phyloP scores from a whole-genome alignment of 495 filamentous ascomycete genomes.

The Neurospora sublineolata region DNA sequence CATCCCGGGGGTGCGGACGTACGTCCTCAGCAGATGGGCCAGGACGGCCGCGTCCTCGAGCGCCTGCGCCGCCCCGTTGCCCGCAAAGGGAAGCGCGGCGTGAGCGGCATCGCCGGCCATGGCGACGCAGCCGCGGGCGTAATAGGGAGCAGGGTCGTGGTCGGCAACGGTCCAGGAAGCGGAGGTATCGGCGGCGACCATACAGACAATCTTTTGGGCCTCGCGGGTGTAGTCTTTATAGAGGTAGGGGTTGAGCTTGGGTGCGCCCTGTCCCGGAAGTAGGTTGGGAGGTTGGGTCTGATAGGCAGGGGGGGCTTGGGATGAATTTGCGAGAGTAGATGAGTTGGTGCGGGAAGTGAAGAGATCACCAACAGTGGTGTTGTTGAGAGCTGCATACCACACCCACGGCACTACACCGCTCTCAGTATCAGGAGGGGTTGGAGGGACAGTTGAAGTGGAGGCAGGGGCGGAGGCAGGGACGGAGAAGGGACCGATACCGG shows the following conservation, averaged over 20 bases:
- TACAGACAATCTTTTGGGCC: constrained; percentile 20
- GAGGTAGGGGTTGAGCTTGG: constrained; percentile 11
- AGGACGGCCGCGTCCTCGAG: constrained; percentile 47
- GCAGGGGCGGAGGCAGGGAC: neutral
- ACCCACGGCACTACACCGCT: neutral
- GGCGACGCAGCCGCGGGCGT: constrained; percentile 33
- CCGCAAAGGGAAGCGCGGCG: constrained; percentile 45
- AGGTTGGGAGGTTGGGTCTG: neutral
- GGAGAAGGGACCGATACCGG: neutral
- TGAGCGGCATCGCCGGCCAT: constrained; percentile 51
- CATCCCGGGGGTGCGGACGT: constrained; percentile 2
- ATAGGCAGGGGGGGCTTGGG: neutral
- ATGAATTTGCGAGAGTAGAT: neutral
- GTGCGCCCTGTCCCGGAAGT: neutral
- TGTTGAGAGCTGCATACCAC: neutral
- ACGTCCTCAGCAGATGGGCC: constrained; percentile 17
- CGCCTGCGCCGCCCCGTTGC: constrained; percentile 48
- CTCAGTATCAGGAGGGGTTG: neutral
- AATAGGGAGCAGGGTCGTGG: constrained; percentile 42
- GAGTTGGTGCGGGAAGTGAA: neutral
- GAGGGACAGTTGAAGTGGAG: neutral
- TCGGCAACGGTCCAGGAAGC: constrained; percentile 29
- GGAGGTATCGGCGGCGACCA: constrained; percentile 22
- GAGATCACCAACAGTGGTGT: neutral
- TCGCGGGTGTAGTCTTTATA: constrained; percentile 24